These are phyloP conservation scores for Lecanosticta acicola DNA, from an alignment of 2,329 filamentous ascomycete species.

Conservation along the genomic window DNA sequence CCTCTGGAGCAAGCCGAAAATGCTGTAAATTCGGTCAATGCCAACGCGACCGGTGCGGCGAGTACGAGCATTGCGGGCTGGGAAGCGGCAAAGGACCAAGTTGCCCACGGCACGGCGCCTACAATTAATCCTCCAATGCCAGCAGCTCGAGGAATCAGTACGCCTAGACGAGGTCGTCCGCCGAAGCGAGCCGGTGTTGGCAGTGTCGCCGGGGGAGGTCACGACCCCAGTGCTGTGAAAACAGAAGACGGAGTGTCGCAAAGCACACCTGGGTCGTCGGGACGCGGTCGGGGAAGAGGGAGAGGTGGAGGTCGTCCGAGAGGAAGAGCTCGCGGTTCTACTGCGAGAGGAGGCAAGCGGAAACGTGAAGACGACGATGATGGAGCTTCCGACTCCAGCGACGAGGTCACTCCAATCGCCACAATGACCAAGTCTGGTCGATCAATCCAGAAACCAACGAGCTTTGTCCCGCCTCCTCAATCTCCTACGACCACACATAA, in stretches of 20 bases:
- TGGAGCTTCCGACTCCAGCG: slow-evolving; percentile 27
- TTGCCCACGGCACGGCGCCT: neutral
- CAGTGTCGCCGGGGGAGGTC: neutral
- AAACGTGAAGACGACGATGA: slow-evolving; percentile 36
- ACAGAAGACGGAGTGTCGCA: neutral
- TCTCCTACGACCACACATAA: slow-evolving; percentile 43
- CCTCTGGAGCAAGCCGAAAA: slow-evolving; percentile 24
- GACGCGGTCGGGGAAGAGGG: slow-evolving; percentile 29
- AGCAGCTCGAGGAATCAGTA: neutral
- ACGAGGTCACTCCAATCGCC: slow-evolving; percentile 50
- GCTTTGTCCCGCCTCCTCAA: slow-evolving; percentile 54
- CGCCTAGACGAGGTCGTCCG: neutral
- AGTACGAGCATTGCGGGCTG: slow-evolving; percentile 36
- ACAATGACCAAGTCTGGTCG: slow-evolving; percentile 72
- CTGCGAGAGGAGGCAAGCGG: slow-evolving; percentile 30
- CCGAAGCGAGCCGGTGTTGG: neutral
- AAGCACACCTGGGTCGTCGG: slow-evolving; percentile 6
- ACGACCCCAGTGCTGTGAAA: neutral
- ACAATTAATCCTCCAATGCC: neutral
- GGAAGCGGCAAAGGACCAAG: slow-evolving; percentile 31
- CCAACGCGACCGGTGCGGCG: slow-evolving; percentile 32
- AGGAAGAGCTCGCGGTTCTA: slow-evolving; percentile 36
- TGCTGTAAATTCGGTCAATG: slow-evolving; percentile 36
- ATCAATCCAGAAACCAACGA: slow-evolving; percentile 60
- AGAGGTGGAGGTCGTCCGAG: slow-evolving; percentile 21